Evolutionary conservation across 2,329 filamentous ascomycete genomes (phyloP).

Genomic region (Zelopaecilomyces penicillatus): DNA sequence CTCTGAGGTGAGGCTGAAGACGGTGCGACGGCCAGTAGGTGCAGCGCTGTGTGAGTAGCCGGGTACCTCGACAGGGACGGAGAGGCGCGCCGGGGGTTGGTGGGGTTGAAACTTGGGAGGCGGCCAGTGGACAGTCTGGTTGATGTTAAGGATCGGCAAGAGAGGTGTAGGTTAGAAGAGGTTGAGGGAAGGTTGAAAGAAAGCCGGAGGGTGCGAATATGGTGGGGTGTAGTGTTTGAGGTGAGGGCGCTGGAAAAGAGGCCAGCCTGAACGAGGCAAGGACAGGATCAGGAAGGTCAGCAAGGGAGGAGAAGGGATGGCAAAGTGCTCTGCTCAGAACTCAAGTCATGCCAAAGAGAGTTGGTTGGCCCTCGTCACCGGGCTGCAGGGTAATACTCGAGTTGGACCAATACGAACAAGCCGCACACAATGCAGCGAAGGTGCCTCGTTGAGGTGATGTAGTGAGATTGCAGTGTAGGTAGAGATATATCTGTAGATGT

Average conservation of each 20-base stretch:
- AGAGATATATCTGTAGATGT: too few species aligned
- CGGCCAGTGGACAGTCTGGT: not conserved
- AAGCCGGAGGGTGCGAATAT: constrained; percentile 1
- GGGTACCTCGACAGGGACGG: constrained; percentile 1
- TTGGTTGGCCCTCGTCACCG: too few species aligned
- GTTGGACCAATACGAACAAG: too few species aligned
- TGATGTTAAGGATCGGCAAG: not conserved
- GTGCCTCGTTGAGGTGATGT: too few species aligned
- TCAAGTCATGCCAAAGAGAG: too few species aligned
- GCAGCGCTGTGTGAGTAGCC: not conserved
- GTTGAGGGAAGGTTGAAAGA: constrained; percentile 9
- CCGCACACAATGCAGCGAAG: too few species aligned
- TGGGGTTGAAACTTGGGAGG: not conserved
- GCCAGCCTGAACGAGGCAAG: constrained; percentile 9
- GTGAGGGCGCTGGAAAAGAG: constrained; percentile 15
- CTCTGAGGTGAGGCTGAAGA: constrained; percentile 16
- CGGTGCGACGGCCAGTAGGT: constrained; percentile 16
- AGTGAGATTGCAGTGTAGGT: too few species aligned
- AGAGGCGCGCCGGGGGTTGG: constrained; percentile 1
- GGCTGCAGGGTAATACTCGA: too few species aligned
- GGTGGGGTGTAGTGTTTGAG: constrained; percentile 9
- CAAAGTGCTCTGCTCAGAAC: too few species aligned
- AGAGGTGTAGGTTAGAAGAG: constrained; percentile 3
- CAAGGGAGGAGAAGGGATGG: constrained; percentile 10
- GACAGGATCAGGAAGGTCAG: constrained; percentile 9